Evolutionary conservation across 1,284 basidiomycete genomes (phyloP).

Genomic region (Heliocybe sulcata): DNA sequence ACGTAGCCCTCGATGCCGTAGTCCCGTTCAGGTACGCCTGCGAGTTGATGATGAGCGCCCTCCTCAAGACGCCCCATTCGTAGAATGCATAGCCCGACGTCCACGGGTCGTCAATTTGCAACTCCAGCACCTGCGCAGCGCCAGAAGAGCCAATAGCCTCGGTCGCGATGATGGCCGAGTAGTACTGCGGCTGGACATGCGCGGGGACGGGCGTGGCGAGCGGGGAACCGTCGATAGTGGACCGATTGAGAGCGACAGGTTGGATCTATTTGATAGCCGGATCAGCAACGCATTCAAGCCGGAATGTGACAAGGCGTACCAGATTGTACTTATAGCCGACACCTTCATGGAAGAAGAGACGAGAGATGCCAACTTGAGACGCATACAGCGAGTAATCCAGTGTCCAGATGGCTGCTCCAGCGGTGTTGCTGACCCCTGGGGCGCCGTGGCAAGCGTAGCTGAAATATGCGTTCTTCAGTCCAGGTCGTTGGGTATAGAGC

Average conservation of each 20-base stretch:
- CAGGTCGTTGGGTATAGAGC: background rate
- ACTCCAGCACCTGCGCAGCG: conserved; percentile 40
- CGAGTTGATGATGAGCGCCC: conserved; percentile 53
- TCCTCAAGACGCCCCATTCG: conserved; percentile 34
- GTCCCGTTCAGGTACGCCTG: conserved; percentile 36
- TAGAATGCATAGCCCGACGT: conserved; percentile 61
- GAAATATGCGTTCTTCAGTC: background rate
- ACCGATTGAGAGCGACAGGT: conserved; percentile 43
- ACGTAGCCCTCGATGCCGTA: conserved; percentile 25
- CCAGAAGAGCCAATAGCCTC: conserved; percentile 34
- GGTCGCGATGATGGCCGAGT: conserved; percentile 44
- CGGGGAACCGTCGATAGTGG: conserved; percentile 40
- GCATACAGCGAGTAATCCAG: conserved; percentile 56
- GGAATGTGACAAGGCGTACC: conserved; percentile 16
- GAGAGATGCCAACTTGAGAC: conserved; percentile 26
- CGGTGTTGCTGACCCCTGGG: conserved; percentile 62
- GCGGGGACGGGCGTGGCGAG: conserved; percentile 39
- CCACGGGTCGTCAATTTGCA: conserved; percentile 38
- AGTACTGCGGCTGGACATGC: conserved; percentile 55
- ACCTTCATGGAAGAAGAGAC: conserved; percentile 33
- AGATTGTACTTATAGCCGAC: conserved; percentile 39
- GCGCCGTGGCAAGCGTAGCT: conserved; percentile 43
- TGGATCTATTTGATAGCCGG: conserved; percentile 33
- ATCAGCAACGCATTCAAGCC: background rate
- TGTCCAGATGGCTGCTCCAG: conserved; percentile 63